Base-by-base conservation (phyloP, 2,329 filamentous ascomycete genomes). In the Dothidotthia symphoricarpi region DNA sequence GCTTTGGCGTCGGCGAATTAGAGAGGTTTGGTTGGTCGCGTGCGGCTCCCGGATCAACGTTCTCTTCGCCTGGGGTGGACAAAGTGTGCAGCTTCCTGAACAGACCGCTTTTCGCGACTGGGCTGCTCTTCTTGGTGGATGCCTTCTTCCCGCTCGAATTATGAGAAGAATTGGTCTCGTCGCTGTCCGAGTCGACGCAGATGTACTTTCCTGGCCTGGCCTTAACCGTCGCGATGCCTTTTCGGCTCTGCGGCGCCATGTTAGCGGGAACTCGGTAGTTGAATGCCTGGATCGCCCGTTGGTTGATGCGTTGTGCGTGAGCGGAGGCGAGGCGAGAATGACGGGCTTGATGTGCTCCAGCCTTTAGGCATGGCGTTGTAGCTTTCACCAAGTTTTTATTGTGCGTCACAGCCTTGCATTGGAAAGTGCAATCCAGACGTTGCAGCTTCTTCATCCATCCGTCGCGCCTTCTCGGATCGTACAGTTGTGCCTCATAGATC, bases 251-350 rank as follows among this genome's bases (percentile, higher is more conserved):
- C 28, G 47, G 48, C 47, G 56, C 51, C 44, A 48, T 52, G n/a
- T n/a, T 31, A 27, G 36, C 43, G 31, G 33, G 31, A 40, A 37
- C 40, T 41, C 42, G 24, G 43, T 41, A 27, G 36, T 33, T 27
- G 28, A 9, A 27, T 13, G 47, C 43, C 29, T 24, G 43, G 51
- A 43, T 40, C 51, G 49, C 50, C 45, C 28, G 43, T 27, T 55
- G 53, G 53, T 32, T 44, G 45, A 31, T 30, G 44, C 44, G 43
- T 26, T 25, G 31, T 29, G 36, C 34, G 41, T 38, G 39, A 46
- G 51, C 45, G 58, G 55, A 51, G 41, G 41, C 49, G 43, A 55
- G 47, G 53, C 46, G 46, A 49, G 43, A 41, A 52, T 31, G 46
- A 54, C 50, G 56, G 54, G 47, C 52, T 43, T 34, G 34, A 49